Percentiles rank a stretch among this genome's conserved stretches.
These are phyloP conservation scores for Claviceps quebecensis DNA, from an alignment of 2,329 filamentous ascomycete species.

Conservation along the genomic window DNA sequence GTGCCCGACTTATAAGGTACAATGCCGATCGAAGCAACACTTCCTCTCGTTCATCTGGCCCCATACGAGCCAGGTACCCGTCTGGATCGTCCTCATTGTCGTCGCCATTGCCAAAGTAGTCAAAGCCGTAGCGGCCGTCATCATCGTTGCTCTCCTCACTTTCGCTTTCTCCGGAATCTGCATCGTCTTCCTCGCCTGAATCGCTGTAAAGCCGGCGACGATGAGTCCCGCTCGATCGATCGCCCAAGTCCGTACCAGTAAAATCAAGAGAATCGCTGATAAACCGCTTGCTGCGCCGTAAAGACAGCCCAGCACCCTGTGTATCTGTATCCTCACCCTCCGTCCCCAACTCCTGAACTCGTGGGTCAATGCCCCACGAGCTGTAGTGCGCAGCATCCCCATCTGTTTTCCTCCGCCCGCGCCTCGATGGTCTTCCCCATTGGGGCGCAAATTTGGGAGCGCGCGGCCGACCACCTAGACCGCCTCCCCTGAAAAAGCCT, in stretches of 20 bases:
- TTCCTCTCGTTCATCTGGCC: slow-evolving; percentile 55
- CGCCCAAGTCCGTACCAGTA: slow-evolving; percentile 44
- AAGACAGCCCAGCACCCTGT: slow-evolving; percentile 38
- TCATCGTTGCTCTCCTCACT: slow-evolving; percentile 11
- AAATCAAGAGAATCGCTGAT: slow-evolving; percentile 46
- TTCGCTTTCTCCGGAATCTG: slow-evolving; percentile 11
- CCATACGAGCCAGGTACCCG: slow-evolving; percentile 37
- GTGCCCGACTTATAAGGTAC: slow-evolving; percentile 65
- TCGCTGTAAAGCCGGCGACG: slow-evolving; percentile 22
- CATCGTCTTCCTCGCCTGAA: slow-evolving; percentile 20
- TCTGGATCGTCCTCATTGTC: slow-evolving; percentile 13
- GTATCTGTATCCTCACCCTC: slow-evolving; percentile 42
- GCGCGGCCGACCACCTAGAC: slow-evolving; percentile 99
- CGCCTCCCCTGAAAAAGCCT: slow-evolving; percentile 99
- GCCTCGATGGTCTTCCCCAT: slow-evolving; percentile 99
- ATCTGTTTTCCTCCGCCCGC: slow-evolving; percentile 51
- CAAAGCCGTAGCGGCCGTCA: slow-evolving; percentile 17
- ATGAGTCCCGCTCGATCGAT: slow-evolving; percentile 21
- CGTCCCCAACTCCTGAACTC: slow-evolving; percentile 55
- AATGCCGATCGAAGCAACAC: slow-evolving; percentile 64
- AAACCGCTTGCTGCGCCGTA: slow-evolving; percentile 33
- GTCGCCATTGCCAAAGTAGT: slow-evolving; percentile 20
- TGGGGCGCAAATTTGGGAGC: slow-evolving; percentile 86
- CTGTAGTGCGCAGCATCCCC: slow-evolving; percentile 28
- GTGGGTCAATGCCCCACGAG: slow-evolving; percentile 20